Evolutionary conservation across 371 early-diverging fungal species (phyloP), one percentile per base, ranked within the genome.

Genomic region (Conidiobolus coronatus): DNA sequence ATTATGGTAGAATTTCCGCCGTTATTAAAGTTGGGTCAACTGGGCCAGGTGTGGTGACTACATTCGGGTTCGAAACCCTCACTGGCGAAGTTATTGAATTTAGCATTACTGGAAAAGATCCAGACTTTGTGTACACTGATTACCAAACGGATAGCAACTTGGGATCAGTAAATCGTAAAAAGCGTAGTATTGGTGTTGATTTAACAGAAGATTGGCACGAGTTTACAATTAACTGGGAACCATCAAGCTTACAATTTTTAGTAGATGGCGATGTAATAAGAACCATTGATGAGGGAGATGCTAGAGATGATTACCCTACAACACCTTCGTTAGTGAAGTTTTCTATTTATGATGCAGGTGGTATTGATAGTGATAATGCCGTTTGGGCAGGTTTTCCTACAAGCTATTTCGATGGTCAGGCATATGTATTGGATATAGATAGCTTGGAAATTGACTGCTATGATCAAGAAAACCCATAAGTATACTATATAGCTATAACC

Each of bases 41-140:
- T 13, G 45, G 61, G 33, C 52, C 53, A 21, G 81, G 81, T 14
- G 58, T 72, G 15, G 69, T 80, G 11, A 70, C 77, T 14, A 71
- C 79, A 13, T 71, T 80, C 50, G 75, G 78, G 47, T 7, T 23
- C 24, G 22, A 7, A 50, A 48, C 50, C 40, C 22, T 44, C 41
- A 39, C 60, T 43, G 71, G 69, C 8, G 81, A 78, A 50, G 79
- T 78, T 52, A 71, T 79, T 39, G 79, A 78, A 52, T 79, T 65
- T 53, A 79, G 79, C 55, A 72, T 68, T 63, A 69, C 72, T 17
- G 77, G 79, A 13, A 55, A 55, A 18, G 53, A 68, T 50, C 57
- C 55, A 11, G 52, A 46, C 23, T 60, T 59, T 19, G 72, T 67
- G 14, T 69, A 78, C 54, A 60, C 74, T 52, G 77, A 77, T 65